phyloP scores from a whole-genome alignment of 116 monocot genomes.

The Iris pallida region DNA sequence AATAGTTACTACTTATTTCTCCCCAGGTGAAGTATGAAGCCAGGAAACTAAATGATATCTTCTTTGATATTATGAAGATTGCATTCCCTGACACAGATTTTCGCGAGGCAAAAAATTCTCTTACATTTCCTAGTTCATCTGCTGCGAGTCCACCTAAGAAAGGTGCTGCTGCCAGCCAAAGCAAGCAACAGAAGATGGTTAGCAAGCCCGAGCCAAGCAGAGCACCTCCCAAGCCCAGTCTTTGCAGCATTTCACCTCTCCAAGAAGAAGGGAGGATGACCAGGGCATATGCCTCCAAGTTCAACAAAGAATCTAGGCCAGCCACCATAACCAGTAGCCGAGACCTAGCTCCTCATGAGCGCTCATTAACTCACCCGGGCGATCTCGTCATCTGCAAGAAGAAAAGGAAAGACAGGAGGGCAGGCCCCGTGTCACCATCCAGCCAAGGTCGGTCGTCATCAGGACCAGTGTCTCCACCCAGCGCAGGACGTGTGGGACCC shows the following conservation, averaged over 20 bases:
- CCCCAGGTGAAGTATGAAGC: constrained; percentile 71
- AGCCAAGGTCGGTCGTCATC: constrained; percentile 22
- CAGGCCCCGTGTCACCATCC: constrained; percentile 30
- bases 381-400: constrained; percentile 89
- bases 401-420: constrained; percentile 82
- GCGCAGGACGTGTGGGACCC: constrained; percentile 11
- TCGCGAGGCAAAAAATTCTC: constrained; percentile 40
- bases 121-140: constrained; percentile 40
- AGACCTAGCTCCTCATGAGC: constrained; percentile 10
- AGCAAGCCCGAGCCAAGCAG: constrained; percentile 16
- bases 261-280: constrained; percentile 16
- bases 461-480: constrained; percentile 15
- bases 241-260: neutral
- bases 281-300: constrained; percentile 25
- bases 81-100: constrained; percentile 89
- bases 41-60: constrained; percentile 71
- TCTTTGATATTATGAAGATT: constrained; percentile 87
- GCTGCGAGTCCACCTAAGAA: constrained; percentile 22
- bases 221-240: constrained; percentile 3
- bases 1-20: neutral
- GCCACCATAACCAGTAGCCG: constrained; percentile 1
- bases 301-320: constrained; percentile 33
- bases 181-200: constrained; percentile 35
- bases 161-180: constrained; percentile 12
- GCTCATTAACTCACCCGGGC: constrained; percentile 50